phyloP scores from a whole-genome alignment of 2,329 filamentous ascomycete species.

The Ophiostoma sp. region DNA sequence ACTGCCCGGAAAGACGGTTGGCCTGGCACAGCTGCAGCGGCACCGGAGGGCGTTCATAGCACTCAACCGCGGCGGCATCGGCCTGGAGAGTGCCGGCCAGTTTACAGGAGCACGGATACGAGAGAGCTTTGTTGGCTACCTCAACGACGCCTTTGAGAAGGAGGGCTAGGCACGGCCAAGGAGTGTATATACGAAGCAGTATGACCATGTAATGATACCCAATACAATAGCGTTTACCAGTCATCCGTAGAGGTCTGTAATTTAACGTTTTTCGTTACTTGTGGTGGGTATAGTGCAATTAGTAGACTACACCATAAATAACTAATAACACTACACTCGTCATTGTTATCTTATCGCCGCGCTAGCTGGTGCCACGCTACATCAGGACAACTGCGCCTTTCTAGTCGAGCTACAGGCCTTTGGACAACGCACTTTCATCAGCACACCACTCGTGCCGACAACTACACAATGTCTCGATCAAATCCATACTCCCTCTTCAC shows the following conservation, averaged over 20 bases:
- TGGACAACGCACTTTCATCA: not conserved
- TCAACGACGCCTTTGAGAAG: constrained; percentile 60
- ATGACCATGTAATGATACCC: constrained; percentile 11
- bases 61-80: constrained; percentile 67
- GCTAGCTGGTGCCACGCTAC: constrained; percentile 3
- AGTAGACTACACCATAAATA: not conserved
- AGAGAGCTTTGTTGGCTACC: constrained; percentile 60
- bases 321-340: not conserved
- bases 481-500: constrained; percentile 4
- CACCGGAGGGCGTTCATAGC: constrained; percentile 71
- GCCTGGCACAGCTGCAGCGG: constrained; percentile 70
- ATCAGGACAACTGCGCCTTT: constrained; percentile 12
- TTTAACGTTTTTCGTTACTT: not conserved
- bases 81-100: constrained; percentile 50
- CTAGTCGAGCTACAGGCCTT: not conserved
- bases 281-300: not conserved
- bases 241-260: no score
- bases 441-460: not conserved
- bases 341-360: constrained; percentile 13
- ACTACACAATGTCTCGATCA: constrained; percentile 1
- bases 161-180: constrained; percentile 38
- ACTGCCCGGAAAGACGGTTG: constrained; percentile 61
- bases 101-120: constrained; percentile 51
- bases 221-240: not conserved
- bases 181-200: not conserved